Percentiles rank a stretch among this genome's conserved stretches.
These are phyloP conservation scores for Talaromyces pinophilus DNA, from an alignment of 2,329 filamentous ascomycete species.

Conservation along the genomic window DNA sequence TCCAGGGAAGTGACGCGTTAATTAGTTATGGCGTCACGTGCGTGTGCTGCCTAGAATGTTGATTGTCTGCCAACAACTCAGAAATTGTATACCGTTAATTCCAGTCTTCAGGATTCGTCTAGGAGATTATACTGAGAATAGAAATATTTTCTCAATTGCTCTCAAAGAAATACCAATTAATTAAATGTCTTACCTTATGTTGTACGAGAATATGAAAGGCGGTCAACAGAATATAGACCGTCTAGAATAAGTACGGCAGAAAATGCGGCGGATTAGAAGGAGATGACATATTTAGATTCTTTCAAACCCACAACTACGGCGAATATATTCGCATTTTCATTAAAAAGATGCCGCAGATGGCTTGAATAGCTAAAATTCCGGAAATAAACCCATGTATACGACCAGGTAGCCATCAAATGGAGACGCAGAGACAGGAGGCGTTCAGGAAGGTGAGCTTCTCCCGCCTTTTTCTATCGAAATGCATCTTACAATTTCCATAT, in stretches of 20 bases:
- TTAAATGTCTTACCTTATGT: not conserved
- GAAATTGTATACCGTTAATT: no score
- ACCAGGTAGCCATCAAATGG: constrained; percentile 32
- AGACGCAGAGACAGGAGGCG: constrained; percentile 41
- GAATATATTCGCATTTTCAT: not conserved
- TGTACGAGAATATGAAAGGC: not conserved
- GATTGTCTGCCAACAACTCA: not conserved
- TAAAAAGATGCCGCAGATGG: not conserved
- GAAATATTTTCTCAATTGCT: not conserved
- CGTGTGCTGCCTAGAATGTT: not conserved
- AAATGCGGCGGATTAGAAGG: constrained; percentile 23
- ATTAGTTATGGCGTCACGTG: constrained; percentile 23
- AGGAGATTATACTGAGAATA: not conserved
- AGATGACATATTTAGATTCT: not conserved
- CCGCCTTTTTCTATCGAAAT: not conserved
- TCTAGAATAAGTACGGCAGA: constrained; percentile 28
- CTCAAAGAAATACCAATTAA: not conserved
- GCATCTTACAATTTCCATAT: constrained; percentile 24
- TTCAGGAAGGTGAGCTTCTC: constrained; percentile 42
- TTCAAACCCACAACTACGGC: not conserved
- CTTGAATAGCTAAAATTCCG: not conserved
- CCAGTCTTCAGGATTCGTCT: not conserved
- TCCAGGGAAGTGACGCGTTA: constrained; percentile 21
- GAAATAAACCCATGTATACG: not conserved
- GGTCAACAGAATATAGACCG: constrained; percentile 3